Percentiles rank a stretch among this genome's conserved stretches.
These are phyloP conservation scores for Penicillium subrubescens DNA, from an alignment of 495 filamentous ascomycete species.

Conservation along the genomic window DNA sequence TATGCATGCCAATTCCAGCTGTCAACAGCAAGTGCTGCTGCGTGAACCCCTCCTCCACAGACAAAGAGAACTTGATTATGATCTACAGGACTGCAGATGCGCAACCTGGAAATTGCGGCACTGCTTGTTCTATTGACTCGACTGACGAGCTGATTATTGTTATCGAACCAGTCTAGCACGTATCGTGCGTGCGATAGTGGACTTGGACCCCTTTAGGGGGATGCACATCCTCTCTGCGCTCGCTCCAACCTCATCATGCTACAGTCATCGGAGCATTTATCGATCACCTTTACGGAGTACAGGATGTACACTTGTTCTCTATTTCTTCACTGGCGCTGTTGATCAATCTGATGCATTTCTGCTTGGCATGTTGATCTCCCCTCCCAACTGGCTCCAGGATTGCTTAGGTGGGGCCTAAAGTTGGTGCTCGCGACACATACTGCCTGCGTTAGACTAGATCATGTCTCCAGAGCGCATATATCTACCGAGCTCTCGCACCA, in stretches of 20 bases:
- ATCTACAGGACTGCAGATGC: not conserved
- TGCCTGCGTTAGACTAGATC: not conserved
- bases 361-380: constrained; percentile 25
- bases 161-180: not conserved
- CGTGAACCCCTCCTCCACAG: constrained; percentile 2
- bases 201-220: not conserved
- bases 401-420: not conserved
- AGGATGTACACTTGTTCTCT: constrained; percentile 1
- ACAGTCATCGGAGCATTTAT: constrained; percentile 23
- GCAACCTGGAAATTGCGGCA: not conserved
- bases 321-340: constrained; percentile 14
- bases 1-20: constrained; percentile 20
- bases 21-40: constrained; percentile 8
- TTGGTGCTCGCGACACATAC: not conserved
- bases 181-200: not conserved
- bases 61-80: not conserved
- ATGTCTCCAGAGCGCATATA: not conserved
- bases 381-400: not conserved
- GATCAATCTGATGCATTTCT: constrained; percentile 34
- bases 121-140: not conserved
- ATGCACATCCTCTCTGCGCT: not conserved
- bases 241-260: constrained; percentile 8
- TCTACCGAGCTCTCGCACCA: constrained; percentile 8
- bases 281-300: constrained; percentile 22
- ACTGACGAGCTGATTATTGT: not conserved